Percentiles rank a stretch among this genome's conserved stretches.
These are phyloP conservation scores for Chrysosporium keratinophilum DNA, from an alignment of 2,329 filamentous ascomycete species.

Conservation along the genomic window DNA sequence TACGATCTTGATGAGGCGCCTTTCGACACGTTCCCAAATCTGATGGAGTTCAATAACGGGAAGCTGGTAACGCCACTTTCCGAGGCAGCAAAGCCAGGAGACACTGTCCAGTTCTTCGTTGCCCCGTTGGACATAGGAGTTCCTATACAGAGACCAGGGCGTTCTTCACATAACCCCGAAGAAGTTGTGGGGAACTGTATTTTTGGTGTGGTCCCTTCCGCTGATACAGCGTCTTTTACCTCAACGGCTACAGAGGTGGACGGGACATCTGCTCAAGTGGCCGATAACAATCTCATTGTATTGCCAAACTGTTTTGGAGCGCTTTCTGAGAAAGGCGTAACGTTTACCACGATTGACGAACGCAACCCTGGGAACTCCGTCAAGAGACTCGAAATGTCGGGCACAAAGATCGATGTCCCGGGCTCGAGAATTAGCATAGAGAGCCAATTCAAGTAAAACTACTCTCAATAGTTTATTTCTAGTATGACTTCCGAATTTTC, in stretches of 20 bases:
- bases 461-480: no score
- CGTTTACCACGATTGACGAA: conserved; percentile 16
- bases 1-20: conserved; percentile 5
- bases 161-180: background rate
- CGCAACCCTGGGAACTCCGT: background rate
- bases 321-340: conserved; percentile 32
- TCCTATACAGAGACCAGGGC: background rate
- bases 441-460: background rate
- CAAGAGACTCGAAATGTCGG: background rate
- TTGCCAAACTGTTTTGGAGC: conserved; percentile 31
- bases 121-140: conserved; percentile 17
- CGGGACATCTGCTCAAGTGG: background rate
- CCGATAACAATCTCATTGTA: conserved; percentile 18
- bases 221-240: conserved; percentile 16
- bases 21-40: conserved; percentile 19
- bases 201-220: conserved; percentile 27
- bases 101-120: conserved; percentile 36
- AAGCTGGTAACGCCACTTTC: conserved; percentile 30
- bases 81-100: conserved; percentile 30
- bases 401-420: conserved; percentile 18
- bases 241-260: background rate
- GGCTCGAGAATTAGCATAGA: conserved; percentile 12
- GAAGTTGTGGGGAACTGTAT: conserved; percentile 14
- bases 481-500: no score
- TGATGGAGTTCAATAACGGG: conserved; percentile 19